phyloP scores from a whole-genome alignment of 208 protist species.

The Angomonas desouzai region DNA sequence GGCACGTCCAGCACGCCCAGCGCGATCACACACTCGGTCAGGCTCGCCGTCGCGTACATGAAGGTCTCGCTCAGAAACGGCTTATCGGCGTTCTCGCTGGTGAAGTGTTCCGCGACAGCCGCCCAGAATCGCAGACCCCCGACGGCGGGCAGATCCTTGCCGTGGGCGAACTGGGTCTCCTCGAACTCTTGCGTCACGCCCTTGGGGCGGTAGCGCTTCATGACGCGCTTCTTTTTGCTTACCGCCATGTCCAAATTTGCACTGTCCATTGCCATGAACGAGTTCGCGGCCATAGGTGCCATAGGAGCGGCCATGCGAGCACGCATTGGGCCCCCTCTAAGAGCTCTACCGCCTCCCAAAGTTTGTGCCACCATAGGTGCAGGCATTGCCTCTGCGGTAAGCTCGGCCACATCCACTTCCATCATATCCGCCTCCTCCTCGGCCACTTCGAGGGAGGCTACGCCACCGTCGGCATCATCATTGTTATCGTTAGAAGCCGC shows the following conservation, averaged over 20 bases:
- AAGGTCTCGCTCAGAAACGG: constrained; percentile 8
- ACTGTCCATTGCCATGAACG: not conserved
- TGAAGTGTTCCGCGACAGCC: constrained; percentile 9
- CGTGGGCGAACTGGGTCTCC: constrained; percentile 15
- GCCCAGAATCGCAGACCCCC: constrained; percentile 11
- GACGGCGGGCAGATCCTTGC: not conserved
- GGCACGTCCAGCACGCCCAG: constrained; percentile 10
- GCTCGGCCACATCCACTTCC: constrained; percentile 7
- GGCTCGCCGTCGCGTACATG: constrained; percentile 13
- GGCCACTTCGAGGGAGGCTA: too few relatives aligned
- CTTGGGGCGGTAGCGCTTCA: constrained; percentile 11
- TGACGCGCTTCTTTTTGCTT: not conserved
- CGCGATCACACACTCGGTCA: constrained; percentile 12
- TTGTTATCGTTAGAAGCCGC: not conserved
- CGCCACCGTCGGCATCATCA: not conserved
- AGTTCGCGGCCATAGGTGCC: not conserved
- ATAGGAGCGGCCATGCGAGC: not conserved
- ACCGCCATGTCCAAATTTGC: not conserved
- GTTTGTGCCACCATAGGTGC: not conserved
- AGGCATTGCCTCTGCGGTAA: too few relatives aligned
- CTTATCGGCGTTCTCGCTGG: not conserved
- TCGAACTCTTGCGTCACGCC: constrained; percentile 19
- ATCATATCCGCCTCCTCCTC: constrained; percentile 4
- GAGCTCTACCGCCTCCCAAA: not conserved
- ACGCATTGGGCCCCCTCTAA: not conserved